A percentile compares a stretch with the other conserved stretches of the same genome.
phyloP scores from a whole-genome alignment of 1,284 basidiomycete species.

The Coriolopsis trogii region DNA sequence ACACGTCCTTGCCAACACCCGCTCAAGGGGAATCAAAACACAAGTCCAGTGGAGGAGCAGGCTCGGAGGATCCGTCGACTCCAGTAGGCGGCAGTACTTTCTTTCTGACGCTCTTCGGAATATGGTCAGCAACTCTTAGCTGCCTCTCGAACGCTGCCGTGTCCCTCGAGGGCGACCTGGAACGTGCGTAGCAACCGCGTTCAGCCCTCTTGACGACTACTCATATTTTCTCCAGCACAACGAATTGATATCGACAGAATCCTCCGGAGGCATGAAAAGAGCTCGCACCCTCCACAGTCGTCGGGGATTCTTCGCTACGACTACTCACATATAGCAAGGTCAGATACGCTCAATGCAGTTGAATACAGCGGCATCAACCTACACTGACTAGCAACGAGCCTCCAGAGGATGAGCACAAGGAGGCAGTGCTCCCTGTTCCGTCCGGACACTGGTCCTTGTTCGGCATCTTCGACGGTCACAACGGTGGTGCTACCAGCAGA shows the following conservation, averaged over 20 bases:
- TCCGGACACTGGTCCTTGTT: conserved; percentile 37
- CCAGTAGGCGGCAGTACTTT: not conserved
- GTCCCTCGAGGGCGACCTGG: conserved; percentile 11
- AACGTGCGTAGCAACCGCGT: not conserved
- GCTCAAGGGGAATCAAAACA: not conserved
- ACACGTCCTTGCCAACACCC: too few species aligned
- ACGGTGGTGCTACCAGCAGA: conserved; percentile 34
- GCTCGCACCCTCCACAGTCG: conserved; percentile 1
- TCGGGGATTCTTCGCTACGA: conserved; percentile 31
- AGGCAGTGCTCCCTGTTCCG: conserved; percentile 28
- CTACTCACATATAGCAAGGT: conserved; percentile 29
- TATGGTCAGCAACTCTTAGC: conserved; percentile 1
- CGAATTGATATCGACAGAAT: conserved; percentile 16
- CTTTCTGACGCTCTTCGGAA: not conserved
- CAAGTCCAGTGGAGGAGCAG: too few species aligned
- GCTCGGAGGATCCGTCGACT: not conserved
- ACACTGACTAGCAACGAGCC: conserved; percentile 30
- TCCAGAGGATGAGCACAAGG: conserved; percentile 33
- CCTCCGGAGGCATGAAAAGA: conserved; percentile 18
- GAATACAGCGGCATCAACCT: not conserved
- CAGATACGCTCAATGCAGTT: not conserved
- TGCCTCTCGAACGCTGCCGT: conserved; percentile 12
- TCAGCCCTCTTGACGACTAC: not conserved
- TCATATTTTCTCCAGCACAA: too few species aligned
- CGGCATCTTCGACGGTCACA: conserved; percentile 35